Evolutionary conservation across 495 filamentous ascomycete species (phyloP).

Genomic region (Sordaria brevicollis): DNA sequence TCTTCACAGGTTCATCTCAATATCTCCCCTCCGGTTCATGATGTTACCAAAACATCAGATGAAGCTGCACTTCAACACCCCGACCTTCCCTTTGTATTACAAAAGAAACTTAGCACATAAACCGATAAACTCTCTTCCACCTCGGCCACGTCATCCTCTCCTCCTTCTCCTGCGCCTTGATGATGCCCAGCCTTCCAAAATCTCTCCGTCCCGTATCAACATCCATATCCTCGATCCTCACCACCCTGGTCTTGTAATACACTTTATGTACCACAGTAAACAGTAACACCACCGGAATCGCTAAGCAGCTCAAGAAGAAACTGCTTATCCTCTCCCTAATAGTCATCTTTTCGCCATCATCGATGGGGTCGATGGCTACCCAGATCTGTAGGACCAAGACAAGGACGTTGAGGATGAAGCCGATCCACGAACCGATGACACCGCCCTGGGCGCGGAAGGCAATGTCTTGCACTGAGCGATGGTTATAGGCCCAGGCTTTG

Average conservation of each 20-base stretch:
- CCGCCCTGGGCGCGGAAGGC: conserved; percentile 77
- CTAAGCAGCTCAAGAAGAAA: conserved; percentile 76
- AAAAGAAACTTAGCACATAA: conserved; percentile 36
- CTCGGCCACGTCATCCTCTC: conserved; percentile 65
- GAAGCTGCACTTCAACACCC: too few species aligned
- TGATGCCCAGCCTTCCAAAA: conserved; percentile 60
- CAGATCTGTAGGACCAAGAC: conserved; percentile 86
- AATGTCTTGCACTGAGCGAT: conserved; percentile 65
- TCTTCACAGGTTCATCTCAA: neutral
- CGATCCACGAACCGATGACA: conserved; percentile 74
- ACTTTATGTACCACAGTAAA: conserved; percentile 77
- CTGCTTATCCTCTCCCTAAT: conserved; percentile 27
- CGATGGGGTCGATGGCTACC: conserved; percentile 69
- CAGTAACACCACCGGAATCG: conserved; percentile 66
- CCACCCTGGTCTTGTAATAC: conserved; percentile 56
- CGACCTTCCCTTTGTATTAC: too few species aligned
- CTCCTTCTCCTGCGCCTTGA: conserved; percentile 72
- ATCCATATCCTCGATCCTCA: conserved; percentile 68
- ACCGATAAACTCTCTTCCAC: conserved; percentile 73
- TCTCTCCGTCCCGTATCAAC: conserved; percentile 80
- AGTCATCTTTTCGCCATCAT: conserved; percentile 21
- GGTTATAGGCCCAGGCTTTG: conserved; percentile 60
- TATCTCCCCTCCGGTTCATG: neutral
- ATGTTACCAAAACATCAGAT: too few species aligned
- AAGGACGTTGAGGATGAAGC: conserved; percentile 65